Conservation (phyloP, 257 asterid species). For the Rhazya stricta region DNA sequence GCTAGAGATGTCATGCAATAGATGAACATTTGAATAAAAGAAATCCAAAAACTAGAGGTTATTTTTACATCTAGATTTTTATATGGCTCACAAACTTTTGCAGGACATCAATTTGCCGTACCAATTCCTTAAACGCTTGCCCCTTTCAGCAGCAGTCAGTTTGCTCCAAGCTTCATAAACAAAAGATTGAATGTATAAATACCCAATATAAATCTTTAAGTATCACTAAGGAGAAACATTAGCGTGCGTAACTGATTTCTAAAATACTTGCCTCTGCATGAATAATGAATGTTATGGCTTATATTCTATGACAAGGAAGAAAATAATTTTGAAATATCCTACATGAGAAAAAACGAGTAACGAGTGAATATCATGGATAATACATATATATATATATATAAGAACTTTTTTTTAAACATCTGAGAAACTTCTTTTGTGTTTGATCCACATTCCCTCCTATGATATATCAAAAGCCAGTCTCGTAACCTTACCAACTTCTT, state of each 20-base stretch:
- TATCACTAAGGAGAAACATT: not conserved
- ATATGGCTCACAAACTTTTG: not conserved
- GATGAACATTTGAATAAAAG: not conserved
- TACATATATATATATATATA: too few relatives aligned
- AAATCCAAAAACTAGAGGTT: not conserved
- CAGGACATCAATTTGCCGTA: constrained; percentile 12
- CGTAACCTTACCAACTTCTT: not conserved
- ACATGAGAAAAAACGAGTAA: not conserved
- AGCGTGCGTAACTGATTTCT: not conserved
- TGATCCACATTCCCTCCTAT: not conserved
- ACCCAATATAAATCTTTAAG: not conserved
- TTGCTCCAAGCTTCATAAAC: constrained; percentile 86
- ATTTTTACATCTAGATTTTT: not conserved
- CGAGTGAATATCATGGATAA: too few relatives aligned
- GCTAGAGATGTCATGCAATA: not conserved
- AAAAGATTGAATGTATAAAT: constrained; percentile 14
- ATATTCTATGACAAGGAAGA: not conserved
- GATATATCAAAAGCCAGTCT: not conserved
- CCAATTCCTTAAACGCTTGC: constrained; percentile 82
- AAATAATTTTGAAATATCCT: not conserved
- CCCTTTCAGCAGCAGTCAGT: constrained; percentile 87
- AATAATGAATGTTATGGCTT: not conserved
- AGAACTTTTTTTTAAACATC: too few relatives aligned
- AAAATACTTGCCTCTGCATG: not conserved
- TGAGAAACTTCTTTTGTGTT: not conserved